Evolutionary conservation across 768 basidiomycete species (phyloP).

Genomic region (Lactarius quietus): DNA sequence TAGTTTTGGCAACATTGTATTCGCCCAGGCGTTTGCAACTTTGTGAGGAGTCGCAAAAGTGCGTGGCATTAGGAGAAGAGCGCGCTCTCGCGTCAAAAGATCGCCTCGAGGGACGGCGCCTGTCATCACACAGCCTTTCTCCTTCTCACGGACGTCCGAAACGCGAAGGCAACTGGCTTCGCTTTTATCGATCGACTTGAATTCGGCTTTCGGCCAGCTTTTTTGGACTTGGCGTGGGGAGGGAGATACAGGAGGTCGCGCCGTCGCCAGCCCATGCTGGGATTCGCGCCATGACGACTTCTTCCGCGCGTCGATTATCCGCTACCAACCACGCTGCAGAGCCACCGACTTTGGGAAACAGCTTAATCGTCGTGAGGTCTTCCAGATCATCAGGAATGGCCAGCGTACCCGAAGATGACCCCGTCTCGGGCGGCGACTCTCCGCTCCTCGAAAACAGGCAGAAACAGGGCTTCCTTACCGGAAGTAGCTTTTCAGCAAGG

Average conservation of each 20-base stretch:
- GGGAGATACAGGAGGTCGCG: conserved; percentile 8
- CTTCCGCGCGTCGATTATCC: not conserved
- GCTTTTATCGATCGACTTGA: not conserved
- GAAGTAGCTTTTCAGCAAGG: not conserved
- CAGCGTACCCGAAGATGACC: not conserved
- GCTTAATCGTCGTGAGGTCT: not conserved
- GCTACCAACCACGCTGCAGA: not conserved
- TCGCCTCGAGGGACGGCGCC: conserved; percentile 33
- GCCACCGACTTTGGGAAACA: not conserved
- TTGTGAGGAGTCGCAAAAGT: not conserved
- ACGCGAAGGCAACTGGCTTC: conserved; percentile 8
- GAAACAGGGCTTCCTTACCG: not conserved
- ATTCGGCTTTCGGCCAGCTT: not conserved
- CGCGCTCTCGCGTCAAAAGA: conserved; percentile 38
- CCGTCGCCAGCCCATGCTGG: not conserved
- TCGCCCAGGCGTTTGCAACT: not conserved
- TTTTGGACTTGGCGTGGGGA: not conserved
- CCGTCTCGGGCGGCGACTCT: not conserved
- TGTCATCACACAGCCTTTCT: conserved; percentile 35
- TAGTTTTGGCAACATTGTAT: not conserved
- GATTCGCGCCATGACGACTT: conserved; percentile 1
- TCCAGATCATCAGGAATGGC: not conserved
- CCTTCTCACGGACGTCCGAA: conserved; percentile 23
- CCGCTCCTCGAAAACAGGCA: conserved; percentile 1
- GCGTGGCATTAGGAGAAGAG: conserved; percentile 32